Conservation (phyloP, 108 stramenopile genomes). For the Seminavis robusta region DNA sequence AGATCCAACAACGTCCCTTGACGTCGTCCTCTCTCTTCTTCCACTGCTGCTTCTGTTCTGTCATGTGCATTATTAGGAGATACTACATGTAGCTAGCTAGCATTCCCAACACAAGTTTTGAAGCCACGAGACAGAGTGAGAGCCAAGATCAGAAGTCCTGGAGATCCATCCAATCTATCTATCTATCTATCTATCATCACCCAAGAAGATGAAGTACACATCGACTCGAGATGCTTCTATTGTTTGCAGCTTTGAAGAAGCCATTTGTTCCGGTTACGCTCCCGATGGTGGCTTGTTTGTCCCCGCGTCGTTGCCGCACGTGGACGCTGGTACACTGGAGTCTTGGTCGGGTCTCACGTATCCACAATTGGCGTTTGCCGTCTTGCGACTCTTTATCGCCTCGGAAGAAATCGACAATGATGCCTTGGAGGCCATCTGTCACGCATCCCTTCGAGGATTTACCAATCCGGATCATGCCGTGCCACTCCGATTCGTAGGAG, state of each 20-base stretch:
- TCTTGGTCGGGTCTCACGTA: conserved; percentile 54
- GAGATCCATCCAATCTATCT: too few species aligned
- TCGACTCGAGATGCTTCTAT: conserved; percentile 50
- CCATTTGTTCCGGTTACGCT: conserved; percentile 76
- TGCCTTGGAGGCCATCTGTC: conserved; percentile 39
- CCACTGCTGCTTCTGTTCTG: too few species aligned
- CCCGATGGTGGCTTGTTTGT: conserved; percentile 88
- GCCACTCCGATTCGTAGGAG: conserved; percentile 17
- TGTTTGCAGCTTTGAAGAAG: conserved; percentile 67
- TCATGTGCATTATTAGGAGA: too few species aligned
- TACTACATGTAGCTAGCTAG: too few species aligned
- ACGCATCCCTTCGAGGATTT: conserved; percentile 38
- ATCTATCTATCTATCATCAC: too few species aligned
- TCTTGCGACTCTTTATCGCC: conserved; percentile 63
- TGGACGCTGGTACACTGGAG: conserved; percentile 27
- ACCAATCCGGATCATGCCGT: conserved; percentile 18
- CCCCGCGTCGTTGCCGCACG: conserved; percentile 55
- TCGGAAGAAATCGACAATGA: conserved; percentile 37
- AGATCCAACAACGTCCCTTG: too few species aligned
- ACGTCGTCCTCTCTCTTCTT: too few species aligned
- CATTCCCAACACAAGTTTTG: too few species aligned
- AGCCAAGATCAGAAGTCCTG: too few species aligned
- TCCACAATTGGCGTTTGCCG: conserved; percentile 47
- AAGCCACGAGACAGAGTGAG: too few species aligned
- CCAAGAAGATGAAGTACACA: conserved; percentile 79